Conservation (phyloP, 1,284 basidiomycete genomes). For the Termitomyces sp. region DNA sequence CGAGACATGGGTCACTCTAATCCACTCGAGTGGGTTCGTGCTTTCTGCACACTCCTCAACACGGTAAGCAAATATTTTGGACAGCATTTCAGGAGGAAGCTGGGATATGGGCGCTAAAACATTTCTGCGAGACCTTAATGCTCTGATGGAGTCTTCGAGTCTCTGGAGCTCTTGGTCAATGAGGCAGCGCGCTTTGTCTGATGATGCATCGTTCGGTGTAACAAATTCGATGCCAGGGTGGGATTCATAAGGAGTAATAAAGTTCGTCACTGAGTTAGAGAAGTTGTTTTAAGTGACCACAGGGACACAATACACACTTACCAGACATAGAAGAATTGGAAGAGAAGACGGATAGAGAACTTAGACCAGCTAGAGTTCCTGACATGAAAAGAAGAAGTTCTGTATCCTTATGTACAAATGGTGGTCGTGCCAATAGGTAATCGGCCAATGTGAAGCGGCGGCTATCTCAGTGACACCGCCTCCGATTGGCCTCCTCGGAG, state of each 20-base stretch:
- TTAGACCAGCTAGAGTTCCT: slow-evolving; percentile 22
- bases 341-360: slow-evolving; percentile 10
- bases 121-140: slow-evolving; percentile 28
- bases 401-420: slow-evolving; percentile 8
- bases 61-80: slow-evolving; percentile 18
- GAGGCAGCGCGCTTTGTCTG: slow-evolving; percentile 14
- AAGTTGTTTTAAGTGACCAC: neutral
- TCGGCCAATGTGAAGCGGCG: neutral
- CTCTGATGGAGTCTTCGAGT: slow-evolving; percentile 24
- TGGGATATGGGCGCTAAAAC: slow-evolving; percentile 24
- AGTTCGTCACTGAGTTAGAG: slow-evolving; percentile 13
- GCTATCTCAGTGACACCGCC: slow-evolving; percentile 1
- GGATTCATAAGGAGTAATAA: slow-evolving; percentile 12
- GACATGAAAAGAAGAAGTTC: slow-evolving; percentile 5
- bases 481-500: neutral
- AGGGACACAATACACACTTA: slow-evolving; percentile 2
- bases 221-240: neutral
- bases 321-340: slow-evolving; percentile 11
- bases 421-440: slow-evolving; percentile 14
- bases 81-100: slow-evolving; percentile 24
- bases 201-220: slow-evolving; percentile 5
- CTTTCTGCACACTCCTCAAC: slow-evolving; percentile 9
- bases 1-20: slow-evolving; percentile 20
- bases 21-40: slow-evolving; percentile 17
- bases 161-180: slow-evolving; percentile 30